These are phyloP conservation scores for Chlamydomonas asymmetrica DNA, from an alignment of 139 green algal species.

Conservation along the genomic window DNA sequence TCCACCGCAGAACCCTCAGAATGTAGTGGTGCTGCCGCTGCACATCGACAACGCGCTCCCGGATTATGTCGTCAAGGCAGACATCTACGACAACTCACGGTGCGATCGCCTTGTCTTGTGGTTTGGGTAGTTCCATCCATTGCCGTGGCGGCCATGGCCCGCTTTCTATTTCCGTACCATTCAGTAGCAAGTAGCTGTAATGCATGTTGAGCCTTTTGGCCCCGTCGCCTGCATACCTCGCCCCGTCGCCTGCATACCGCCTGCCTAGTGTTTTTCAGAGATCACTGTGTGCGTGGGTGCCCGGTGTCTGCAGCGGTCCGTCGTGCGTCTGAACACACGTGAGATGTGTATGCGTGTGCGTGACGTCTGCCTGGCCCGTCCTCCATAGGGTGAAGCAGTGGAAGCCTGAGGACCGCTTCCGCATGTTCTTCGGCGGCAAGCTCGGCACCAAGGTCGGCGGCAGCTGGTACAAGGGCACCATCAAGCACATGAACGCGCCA, in stretches of 20 bases:
- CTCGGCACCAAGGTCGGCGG: constrained; percentile 55
- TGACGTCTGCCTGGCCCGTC: too few relatives aligned
- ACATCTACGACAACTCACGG: constrained; percentile 45
- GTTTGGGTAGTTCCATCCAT: too few relatives aligned
- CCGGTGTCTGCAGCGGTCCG: too few relatives aligned
- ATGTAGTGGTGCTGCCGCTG: constrained; percentile 54
- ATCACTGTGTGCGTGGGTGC: too few relatives aligned
- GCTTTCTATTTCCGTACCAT: not conserved
- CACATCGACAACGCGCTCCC: constrained; percentile 71
- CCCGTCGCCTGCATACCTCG: too few relatives aligned
- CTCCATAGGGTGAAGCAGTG: constrained; percentile 58
- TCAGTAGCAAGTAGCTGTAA: not conserved
- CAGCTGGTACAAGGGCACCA: constrained; percentile 71
- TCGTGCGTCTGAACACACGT: too few relatives aligned
- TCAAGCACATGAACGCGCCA: constrained; percentile 31
- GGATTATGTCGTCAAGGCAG: constrained; percentile 65
- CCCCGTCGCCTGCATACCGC: too few relatives aligned
- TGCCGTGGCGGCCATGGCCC: too few relatives aligned
- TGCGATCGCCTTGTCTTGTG: too few relatives aligned
- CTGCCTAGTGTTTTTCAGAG: too few relatives aligned
- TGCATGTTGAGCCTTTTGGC: too few relatives aligned
- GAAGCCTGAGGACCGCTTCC: constrained; percentile 69
- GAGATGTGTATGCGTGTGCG: too few relatives aligned
- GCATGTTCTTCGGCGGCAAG: constrained; percentile 77
- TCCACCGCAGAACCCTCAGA: constrained; percentile 56